Percentiles rank a stretch among this genome's conserved stretches.
phyloP scores from a whole-genome alignment of 2,329 filamentous ascomycete genomes.

The Moelleriella libera region DNA sequence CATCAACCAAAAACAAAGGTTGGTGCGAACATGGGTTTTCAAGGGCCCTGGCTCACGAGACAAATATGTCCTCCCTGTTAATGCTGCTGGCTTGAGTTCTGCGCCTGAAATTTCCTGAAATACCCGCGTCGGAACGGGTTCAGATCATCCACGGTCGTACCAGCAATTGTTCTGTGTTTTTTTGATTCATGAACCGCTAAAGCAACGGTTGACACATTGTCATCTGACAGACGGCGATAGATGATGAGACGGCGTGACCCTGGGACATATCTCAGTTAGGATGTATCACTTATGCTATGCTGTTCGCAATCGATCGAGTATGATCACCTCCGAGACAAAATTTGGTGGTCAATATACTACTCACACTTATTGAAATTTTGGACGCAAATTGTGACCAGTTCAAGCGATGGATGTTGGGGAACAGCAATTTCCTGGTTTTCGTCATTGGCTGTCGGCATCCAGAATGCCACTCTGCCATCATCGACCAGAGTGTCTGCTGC shows the following conservation, averaged over 20 bases:
- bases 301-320: neutral
- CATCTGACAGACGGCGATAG: constrained; percentile 58
- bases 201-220: constrained; percentile 30
- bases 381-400: constrained; percentile 61
- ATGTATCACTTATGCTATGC: no score
- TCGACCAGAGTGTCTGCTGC: constrained; percentile 64
- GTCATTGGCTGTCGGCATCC: constrained; percentile 89
- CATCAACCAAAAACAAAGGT: neutral
- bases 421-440: constrained; percentile 63
- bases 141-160: constrained; percentile 41
- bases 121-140: constrained; percentile 47
- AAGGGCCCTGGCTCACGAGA: neutral
- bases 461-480: constrained; percentile 72
- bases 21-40: neutral
- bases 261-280: constrained; percentile 15
- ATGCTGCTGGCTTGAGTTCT: neutral
- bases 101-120: constrained; percentile 34
- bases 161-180: constrained; percentile 17
- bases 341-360: constrained; percentile 7
- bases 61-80: neutral
- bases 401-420: constrained; percentile 62
- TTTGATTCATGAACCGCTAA: constrained; percentile 20
- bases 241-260: constrained; percentile 84
- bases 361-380: constrained; percentile 84
- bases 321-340: neutral